Conservation (phyloP, 352 stramenopile genomes). For the Globisporangium nunn region DNA sequence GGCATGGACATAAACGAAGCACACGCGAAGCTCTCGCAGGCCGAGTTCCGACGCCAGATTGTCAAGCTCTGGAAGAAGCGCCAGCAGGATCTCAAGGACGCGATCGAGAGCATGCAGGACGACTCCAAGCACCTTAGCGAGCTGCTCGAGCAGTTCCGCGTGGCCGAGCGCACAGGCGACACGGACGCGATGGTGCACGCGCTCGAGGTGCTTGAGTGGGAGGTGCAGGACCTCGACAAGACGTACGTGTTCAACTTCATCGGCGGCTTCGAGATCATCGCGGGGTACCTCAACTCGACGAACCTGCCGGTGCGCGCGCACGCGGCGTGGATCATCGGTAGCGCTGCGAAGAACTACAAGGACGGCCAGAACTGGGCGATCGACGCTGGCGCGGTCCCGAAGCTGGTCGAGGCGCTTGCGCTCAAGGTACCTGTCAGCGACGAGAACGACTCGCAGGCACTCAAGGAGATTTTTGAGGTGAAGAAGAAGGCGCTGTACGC, state of each 20-base stretch:
- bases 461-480: slow-evolving; percentile 41
- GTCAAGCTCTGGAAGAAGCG: slow-evolving; percentile 78
- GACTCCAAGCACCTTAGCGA: slow-evolving; percentile 70
- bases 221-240: slow-evolving; percentile 86
- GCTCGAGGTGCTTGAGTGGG: slow-evolving; percentile 74
- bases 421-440: slow-evolving; percentile 16
- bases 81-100: slow-evolving; percentile 74
- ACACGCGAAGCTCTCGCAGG: slow-evolving; percentile 49
- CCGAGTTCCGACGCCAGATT: slow-evolving; percentile 70
- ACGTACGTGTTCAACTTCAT: slow-evolving; percentile 85
- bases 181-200: slow-evolving; percentile 39
- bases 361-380: slow-evolving; percentile 80
- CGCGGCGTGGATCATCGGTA: slow-evolving; percentile 69
- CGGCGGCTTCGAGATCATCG: slow-evolving; percentile 66
- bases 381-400: slow-evolving; percentile 60
- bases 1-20: slow-evolving; percentile 78
- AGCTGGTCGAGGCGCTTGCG: slow-evolving; percentile 47
- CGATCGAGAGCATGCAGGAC: slow-evolving; percentile 70
- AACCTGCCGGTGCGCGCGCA: slow-evolving; percentile 49
- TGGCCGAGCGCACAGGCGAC: slow-evolving; percentile 45
- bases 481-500: slow-evolving; percentile 84
- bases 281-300: slow-evolving; percentile 66
- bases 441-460: background rate
- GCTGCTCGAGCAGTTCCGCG: slow-evolving; percentile 64
- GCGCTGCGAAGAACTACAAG: slow-evolving; percentile 77